Percentiles rank a stretch among this genome's conserved stretches.
These are phyloP conservation scores for Aspergillus ustus DNA, from an alignment of 2,329 filamentous ascomycete genomes.

Conservation along the genomic window DNA sequence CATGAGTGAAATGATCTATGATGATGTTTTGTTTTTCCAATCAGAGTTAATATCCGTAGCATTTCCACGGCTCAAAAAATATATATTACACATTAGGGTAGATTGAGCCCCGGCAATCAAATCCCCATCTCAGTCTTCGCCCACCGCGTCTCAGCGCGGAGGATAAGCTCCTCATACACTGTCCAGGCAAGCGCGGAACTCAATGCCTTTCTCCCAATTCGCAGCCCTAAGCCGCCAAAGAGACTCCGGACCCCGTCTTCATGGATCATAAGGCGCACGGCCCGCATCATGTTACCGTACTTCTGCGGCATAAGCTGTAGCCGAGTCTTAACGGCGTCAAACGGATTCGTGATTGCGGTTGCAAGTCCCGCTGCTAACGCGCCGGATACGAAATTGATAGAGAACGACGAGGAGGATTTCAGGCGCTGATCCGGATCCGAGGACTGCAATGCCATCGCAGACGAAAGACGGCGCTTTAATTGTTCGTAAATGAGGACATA, in stretches of 20 bases:
- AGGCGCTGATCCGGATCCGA: conserved; percentile 25
- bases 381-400: conserved; percentile 85
- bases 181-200: conserved; percentile 98
- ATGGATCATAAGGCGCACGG: conserved; percentile 74
- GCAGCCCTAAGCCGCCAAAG: conserved; percentile 81
- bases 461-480: conserved; percentile 41
- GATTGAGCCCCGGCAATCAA: conserved; percentile 6
- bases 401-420: conserved; percentile 40
- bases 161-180: conserved; percentile 89
- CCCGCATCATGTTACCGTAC: conserved; percentile 83
- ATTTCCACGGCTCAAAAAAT: neutral
- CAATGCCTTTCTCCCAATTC: conserved; percentile 88
- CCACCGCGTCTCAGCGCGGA: conserved; percentile 65
- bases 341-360: conserved; percentile 91
- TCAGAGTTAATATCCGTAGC: neutral
- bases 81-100: conserved; percentile 19
- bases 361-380: conserved; percentile 79
- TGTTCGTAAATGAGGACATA: conserved; percentile 93
- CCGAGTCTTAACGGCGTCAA: conserved; percentile 94
- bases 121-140: conserved; percentile 31
- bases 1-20: conserved; percentile 14
- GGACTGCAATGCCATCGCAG: conserved; percentile 23
- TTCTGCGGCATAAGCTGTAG: conserved; percentile 84
- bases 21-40: conserved; percentile 1
- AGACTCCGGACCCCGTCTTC: conserved; percentile 82